phyloP scores from a whole-genome alignment of 1,284 basidiomycete species.

The Trichosporon coremiiforme region DNA sequence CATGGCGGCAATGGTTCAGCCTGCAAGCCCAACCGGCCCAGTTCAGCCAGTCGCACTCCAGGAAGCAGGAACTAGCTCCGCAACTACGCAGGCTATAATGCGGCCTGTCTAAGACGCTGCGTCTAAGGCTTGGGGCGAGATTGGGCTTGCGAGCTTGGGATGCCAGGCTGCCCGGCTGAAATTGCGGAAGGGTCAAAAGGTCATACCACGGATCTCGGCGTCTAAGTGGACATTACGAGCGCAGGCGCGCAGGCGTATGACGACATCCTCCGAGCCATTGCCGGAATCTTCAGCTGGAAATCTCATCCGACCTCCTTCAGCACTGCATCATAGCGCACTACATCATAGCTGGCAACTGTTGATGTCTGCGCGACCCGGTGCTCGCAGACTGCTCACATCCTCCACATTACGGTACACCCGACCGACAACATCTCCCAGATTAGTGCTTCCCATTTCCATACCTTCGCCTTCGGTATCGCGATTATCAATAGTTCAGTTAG shows the following conservation, averaged over 20 bases:
- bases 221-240: background rate
- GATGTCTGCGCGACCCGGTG: background rate
- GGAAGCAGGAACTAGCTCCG: no score
- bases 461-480: background rate
- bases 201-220: background rate
- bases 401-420: no score
- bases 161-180: no score
- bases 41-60: no score
- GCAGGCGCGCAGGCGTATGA: background rate
- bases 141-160: no score
- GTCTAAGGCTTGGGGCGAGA: no score
- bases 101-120: no score
- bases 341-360: background rate
- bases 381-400: background rate
- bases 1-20: no score
- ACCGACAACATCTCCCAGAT: no score
- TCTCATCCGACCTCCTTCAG: background rate
- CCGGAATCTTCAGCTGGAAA: background rate
- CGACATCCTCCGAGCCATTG: background rate
- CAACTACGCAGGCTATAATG: no score
- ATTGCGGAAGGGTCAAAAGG: background rate
- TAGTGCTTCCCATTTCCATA: background rate
- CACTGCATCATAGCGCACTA: background rate
- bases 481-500: background rate
- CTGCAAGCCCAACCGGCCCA: no score